Evolutionary conservation across 2,329 filamentous ascomycete species (phyloP).

Genomic region (Epichloe sylvatica): DNA sequence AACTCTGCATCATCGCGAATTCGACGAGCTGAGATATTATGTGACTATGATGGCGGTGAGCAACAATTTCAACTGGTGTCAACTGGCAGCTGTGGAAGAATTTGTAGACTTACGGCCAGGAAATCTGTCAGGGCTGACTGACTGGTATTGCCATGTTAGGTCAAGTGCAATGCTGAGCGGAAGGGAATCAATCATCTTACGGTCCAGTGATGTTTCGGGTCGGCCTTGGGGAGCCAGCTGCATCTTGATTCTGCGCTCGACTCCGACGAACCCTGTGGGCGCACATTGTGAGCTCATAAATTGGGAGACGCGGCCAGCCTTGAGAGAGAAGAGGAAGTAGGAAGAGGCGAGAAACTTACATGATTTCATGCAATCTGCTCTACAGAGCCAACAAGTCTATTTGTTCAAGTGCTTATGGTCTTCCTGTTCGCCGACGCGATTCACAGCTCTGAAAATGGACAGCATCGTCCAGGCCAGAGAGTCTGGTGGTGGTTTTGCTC

Average conservation of each 20-base stretch:
- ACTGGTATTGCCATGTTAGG: conserved; percentile 13
- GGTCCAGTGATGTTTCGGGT: conserved; percentile 25
- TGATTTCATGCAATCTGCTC: not conserved
- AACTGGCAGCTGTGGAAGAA: not conserved
- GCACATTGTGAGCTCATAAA: not conserved
- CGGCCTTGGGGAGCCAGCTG: conserved; percentile 10
- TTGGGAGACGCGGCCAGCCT: not conserved
- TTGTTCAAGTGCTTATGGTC: too few species aligned
- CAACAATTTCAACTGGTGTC: not conserved
- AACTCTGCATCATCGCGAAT: conserved; percentile 37
- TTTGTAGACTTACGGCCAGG: conserved; percentile 28
- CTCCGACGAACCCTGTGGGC: conserved; percentile 5
- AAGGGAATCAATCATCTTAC: conserved; percentile 14
- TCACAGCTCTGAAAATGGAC: not conserved
- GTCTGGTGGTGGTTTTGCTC: not conserved
- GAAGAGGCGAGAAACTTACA: conserved; percentile 1
- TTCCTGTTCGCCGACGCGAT: not conserved
- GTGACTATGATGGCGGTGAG: conserved; percentile 33
- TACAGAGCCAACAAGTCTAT: not conserved
- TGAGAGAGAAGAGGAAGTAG: not conserved
- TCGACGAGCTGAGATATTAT: conserved; percentile 53
- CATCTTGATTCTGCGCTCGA: conserved; percentile 7
- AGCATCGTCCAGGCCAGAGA: too few species aligned
- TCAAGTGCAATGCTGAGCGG: not conserved
- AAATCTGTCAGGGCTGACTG: conserved; percentile 42